Conservation (phyloP, 352 stramenopile species). For the Phytophthora macrochlamydospora region DNA sequence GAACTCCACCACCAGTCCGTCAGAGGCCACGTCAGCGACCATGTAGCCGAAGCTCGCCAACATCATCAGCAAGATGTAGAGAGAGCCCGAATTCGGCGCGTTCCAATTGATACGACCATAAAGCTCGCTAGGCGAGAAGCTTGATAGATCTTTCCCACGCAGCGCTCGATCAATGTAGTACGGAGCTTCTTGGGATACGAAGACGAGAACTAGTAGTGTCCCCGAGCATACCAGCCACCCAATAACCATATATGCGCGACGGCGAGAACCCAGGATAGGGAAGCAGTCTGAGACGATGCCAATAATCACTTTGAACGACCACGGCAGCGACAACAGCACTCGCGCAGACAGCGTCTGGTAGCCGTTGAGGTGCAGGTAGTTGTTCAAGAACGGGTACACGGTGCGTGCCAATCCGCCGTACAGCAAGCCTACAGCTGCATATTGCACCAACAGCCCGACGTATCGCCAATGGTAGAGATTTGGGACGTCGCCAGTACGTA, state of each 20-base stretch:
- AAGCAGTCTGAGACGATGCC: conserved; percentile 70
- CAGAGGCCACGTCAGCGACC: conserved; percentile 40
- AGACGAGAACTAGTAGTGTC: conserved; percentile 59
- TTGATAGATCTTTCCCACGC: conserved; percentile 49
- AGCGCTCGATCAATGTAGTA: conserved; percentile 61
- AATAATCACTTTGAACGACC: conserved; percentile 73
- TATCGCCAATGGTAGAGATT: conserved; percentile 59
- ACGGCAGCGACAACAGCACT: conserved; percentile 61
- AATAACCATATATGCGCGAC: conserved; percentile 75
- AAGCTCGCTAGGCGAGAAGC: conserved; percentile 35
- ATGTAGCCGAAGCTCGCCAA: conserved; percentile 43
- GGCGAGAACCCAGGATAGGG: conserved; percentile 61
- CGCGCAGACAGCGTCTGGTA: conserved; percentile 68
- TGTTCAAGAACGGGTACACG: conserved; percentile 77
- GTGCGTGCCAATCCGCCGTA: conserved; percentile 63
- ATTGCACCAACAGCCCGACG: conserved; percentile 71
- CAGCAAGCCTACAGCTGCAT: conserved; percentile 65
- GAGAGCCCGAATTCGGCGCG: conserved; percentile 28
- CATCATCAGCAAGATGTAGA: conserved; percentile 49
- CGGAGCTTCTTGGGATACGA: conserved; percentile 42
- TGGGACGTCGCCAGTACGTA: conserved; percentile 51
- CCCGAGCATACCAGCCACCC: conserved; percentile 58
- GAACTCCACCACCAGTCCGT: conserved; percentile 57
- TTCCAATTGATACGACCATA: conserved; percentile 31
- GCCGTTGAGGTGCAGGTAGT: conserved; percentile 74